A percentile compares a stretch with the other conserved stretches of the same genome.
phyloP scores from a whole-genome alignment of 306 rosid genomes.

The Corylus avellana region DNA sequence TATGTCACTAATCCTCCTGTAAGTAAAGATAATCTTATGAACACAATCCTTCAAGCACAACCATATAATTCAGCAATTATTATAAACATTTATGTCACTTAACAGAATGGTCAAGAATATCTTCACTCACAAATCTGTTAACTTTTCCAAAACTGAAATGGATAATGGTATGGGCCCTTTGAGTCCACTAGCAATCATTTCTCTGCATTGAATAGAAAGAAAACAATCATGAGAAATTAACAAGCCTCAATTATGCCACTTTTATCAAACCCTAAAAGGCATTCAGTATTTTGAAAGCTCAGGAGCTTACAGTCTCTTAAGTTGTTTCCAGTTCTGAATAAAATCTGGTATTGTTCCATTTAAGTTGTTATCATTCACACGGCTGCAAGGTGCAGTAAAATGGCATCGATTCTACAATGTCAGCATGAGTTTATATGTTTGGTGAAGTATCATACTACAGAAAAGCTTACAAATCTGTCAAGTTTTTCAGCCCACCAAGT shows the following conservation, averaged over 20 bases:
- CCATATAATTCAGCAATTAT: not conserved
- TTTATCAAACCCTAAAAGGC: not conserved
- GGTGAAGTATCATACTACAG: not conserved
- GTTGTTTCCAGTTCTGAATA: conserved; percentile 2
- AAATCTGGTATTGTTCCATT: conserved; percentile 10
- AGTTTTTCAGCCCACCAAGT: conserved; percentile 15
- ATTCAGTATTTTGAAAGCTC: not conserved
- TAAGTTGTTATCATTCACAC: conserved; percentile 3
- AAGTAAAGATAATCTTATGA: not conserved
- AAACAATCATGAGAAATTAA: not conserved
- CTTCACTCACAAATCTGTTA: not conserved
- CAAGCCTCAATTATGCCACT: not conserved
- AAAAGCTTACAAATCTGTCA: conserved; percentile 23
- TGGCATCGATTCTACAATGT: not conserved
- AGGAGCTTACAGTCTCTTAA: not conserved
- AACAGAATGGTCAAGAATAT: not conserved
- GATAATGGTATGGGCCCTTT: not conserved
- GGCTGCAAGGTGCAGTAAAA: not conserved
- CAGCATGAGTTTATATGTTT: not conserved
- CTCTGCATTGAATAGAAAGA: not conserved
- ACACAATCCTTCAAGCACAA: not conserved
- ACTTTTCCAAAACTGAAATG: not conserved
- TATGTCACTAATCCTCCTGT: conserved; percentile 6
- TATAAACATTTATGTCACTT: not conserved
- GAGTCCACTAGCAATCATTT: conserved; percentile 8